These are phyloP conservation scores for Linderniella brevidens DNA, from an alignment of 257 asterid species.

Conservation along the genomic window DNA sequence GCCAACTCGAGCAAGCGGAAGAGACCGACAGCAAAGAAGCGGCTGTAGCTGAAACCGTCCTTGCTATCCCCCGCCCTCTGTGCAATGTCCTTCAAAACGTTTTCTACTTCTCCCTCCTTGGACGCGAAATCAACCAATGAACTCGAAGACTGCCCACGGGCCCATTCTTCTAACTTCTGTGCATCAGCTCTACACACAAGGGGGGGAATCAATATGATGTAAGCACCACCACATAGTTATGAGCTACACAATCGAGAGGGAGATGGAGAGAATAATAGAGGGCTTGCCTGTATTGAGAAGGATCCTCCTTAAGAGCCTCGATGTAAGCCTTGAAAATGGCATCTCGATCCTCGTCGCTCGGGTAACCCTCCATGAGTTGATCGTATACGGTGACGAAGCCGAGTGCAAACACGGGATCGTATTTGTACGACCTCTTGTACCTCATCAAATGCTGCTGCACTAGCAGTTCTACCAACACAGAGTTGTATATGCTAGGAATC, in stretches of 20 bases:
- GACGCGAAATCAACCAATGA: constrained; percentile 67
- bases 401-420: constrained; percentile 85
- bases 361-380: constrained; percentile 91
- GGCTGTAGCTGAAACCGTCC: constrained; percentile 64
- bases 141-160: constrained; percentile 45
- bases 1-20: constrained; percentile 87
- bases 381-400: constrained; percentile 90
- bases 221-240: too few species aligned
- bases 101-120: constrained; percentile 73
- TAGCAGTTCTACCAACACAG: constrained; percentile 73
- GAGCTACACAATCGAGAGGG: not conserved
- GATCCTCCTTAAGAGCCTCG: constrained; percentile 73
- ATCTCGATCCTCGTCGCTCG: constrained; percentile 59
- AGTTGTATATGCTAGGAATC: constrained; percentile 78
- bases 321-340: constrained; percentile 78
- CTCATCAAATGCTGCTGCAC: constrained; percentile 81
- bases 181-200: constrained; percentile 63
- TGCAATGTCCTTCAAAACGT: constrained; percentile 55
- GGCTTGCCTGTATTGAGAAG: constrained; percentile 61
- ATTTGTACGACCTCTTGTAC: constrained; percentile 69
- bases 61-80: constrained; percentile 65
- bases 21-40: constrained; percentile 90
- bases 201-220: too few species aligned
- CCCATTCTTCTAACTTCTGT: constrained; percentile 88
- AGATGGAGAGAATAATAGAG: not conserved